Conservation (phyloP, 495 filamentous ascomycete genomes). For the Lasiosphaeria ovina region DNA sequence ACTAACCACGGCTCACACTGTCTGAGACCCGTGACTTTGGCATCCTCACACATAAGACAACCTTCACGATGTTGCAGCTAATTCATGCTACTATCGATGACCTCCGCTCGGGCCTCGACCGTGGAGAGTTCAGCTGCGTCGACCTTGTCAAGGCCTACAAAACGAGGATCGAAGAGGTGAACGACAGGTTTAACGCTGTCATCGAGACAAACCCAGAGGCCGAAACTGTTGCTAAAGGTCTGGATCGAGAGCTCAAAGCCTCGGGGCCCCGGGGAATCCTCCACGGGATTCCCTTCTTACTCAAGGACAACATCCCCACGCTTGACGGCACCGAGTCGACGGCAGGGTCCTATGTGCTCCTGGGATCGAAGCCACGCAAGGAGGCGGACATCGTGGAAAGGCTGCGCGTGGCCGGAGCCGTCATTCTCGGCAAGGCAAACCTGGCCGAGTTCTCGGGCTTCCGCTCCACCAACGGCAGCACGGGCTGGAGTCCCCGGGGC, state of each 20-base stretch:
- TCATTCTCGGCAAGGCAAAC: conserved; percentile 47
- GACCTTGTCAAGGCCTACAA: not conserved
- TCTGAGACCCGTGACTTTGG: too few species aligned
- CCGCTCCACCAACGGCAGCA: conserved; percentile 31
- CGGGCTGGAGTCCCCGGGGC: conserved; percentile 42
- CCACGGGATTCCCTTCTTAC: not conserved
- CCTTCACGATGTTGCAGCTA: too few species aligned
- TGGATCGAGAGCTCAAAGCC: not conserved
- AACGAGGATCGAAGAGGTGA: not conserved
- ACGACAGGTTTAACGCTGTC: not conserved
- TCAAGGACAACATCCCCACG: conserved; percentile 42
- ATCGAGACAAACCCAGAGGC: not conserved
- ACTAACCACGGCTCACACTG: too few species aligned
- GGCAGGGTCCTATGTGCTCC: conserved; percentile 54
- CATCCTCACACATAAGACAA: too few species aligned
- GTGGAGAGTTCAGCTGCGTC: not conserved
- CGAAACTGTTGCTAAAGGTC: not conserved
- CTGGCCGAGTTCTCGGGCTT: conserved; percentile 44
- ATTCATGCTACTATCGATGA: not conserved
- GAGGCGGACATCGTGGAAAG: conserved; percentile 44
- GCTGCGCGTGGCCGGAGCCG: conserved; percentile 43
- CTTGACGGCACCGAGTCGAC: conserved; percentile 23
- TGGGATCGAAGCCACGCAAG: conserved; percentile 39
- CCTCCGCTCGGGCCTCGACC: not conserved
- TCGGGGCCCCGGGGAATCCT: not conserved